phyloP scores from a whole-genome alignment of 805 yeast genomes.

The Cyberlindnera nakhonratchasimensis region DNA sequence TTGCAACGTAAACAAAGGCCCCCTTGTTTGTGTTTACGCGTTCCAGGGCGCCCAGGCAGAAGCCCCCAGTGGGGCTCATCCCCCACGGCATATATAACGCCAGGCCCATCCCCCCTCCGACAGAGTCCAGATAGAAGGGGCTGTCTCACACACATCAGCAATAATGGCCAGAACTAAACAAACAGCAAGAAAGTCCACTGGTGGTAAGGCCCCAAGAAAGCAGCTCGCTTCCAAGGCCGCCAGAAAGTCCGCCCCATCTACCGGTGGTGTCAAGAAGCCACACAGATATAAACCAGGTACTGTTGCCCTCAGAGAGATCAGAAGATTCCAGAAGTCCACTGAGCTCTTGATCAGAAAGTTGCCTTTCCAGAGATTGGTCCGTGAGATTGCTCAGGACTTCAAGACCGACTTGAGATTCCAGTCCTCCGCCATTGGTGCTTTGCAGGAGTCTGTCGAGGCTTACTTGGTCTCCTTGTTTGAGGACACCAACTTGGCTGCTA shows the following conservation, averaged over 20 bases:
- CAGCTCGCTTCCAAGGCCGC: slow-evolving; percentile 91
- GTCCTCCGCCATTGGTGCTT: slow-evolving; percentile 95
- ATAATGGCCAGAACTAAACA: slow-evolving; percentile 90
- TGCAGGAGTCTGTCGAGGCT: slow-evolving; percentile 98
- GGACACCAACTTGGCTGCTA: slow-evolving; percentile 97
- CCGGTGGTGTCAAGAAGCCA: slow-evolving; percentile 92
- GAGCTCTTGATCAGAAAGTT: slow-evolving; percentile 92
- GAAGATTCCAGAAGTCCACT: slow-evolving; percentile 96
- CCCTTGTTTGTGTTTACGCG: no score
- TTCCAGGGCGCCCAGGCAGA: no score
- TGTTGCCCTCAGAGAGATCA: slow-evolving; percentile 93
- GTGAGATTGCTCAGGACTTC: slow-evolving; percentile 95
- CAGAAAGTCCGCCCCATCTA: slow-evolving; percentile 87
- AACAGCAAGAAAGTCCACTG: slow-evolving; percentile 92
- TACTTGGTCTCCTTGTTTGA: slow-evolving; percentile 93
- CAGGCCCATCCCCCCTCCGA: not conserved
- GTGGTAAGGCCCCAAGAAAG: slow-evolving; percentile 96
- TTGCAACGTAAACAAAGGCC: no score
- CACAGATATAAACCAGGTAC: slow-evolving; percentile 98
- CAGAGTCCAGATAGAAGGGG: no score
- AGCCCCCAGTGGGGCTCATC: no score
- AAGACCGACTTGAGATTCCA: slow-evolving; percentile 94
- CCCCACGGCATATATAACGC: not conserved
- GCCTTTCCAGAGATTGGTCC: slow-evolving; percentile 95
- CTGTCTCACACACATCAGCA: slow-evolving; percentile 16